These are phyloP conservation scores for Phytophthora agathidicida DNA, from an alignment of 352 stramenopile genomes.

Conservation along the genomic window DNA sequence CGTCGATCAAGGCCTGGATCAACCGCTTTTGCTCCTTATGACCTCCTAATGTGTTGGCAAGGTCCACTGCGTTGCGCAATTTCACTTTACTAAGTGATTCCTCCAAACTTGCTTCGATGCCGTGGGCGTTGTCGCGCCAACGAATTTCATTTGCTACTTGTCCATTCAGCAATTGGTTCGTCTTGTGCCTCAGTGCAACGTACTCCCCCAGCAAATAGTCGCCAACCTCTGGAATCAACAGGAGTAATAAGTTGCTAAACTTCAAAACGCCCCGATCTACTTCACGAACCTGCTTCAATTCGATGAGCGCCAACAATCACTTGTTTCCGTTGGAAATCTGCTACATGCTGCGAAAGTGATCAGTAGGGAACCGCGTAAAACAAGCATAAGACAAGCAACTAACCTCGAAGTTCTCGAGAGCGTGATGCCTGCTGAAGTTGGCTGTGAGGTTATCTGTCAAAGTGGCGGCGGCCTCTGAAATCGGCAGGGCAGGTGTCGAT, in stretches of 20 bases:
- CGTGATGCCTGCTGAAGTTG: conserved; percentile 49
- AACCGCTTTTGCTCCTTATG: conserved; percentile 71
- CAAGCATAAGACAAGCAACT: background rate
- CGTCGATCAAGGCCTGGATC: conserved; percentile 71
- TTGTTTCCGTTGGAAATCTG: conserved; percentile 49
- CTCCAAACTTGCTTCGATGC: conserved; percentile 48
- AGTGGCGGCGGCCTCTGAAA: conserved; percentile 21
- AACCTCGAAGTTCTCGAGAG: conserved; percentile 44
- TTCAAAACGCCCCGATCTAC: background rate
- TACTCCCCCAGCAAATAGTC: conserved; percentile 51
- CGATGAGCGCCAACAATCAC: conserved; percentile 36
- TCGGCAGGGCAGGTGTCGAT: conserved; percentile 24
- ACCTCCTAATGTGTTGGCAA: conserved; percentile 55
- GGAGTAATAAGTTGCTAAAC: background rate
- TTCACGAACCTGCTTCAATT: conserved; percentile 44
- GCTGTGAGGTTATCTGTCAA: conserved; percentile 37
- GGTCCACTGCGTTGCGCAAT: conserved; percentile 71
- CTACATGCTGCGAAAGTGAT: conserved; percentile 32
- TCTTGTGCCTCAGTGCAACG: conserved; percentile 34
- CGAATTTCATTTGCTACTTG: conserved; percentile 17
- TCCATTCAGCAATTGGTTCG: conserved; percentile 37
- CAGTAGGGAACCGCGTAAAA: background rate
- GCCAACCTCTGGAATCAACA: conserved; percentile 28
- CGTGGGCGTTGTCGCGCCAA: conserved; percentile 18
- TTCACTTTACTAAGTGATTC: conserved; percentile 73